These are phyloP conservation scores for Pistacia vera DNA, from an alignment of 345 rosid species.

Conservation along the genomic window DNA sequence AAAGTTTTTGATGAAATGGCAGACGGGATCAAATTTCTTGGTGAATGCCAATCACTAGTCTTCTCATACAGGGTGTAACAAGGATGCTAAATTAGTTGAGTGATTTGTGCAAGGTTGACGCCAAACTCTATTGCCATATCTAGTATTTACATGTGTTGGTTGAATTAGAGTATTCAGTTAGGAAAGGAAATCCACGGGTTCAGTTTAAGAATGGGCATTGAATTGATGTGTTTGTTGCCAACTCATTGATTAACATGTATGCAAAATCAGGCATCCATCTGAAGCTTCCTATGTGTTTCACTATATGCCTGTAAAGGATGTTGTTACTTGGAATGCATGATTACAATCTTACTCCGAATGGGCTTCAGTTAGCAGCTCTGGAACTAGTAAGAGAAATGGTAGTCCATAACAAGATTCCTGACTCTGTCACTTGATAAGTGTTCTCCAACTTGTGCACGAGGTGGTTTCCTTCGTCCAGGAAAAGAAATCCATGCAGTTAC, in stretches of 20 bases:
- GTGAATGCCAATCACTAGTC: constrained; percentile 38
- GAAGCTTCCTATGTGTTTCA: constrained; percentile 32
- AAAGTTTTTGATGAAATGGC: constrained; percentile 41
- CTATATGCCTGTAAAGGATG: constrained; percentile 30
- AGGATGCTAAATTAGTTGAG: constrained; percentile 43
- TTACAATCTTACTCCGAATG: constrained; percentile 51
- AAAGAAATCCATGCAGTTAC: constrained; percentile 49
- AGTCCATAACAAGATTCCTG: constrained; percentile 35
- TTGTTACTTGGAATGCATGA: constrained; percentile 62
- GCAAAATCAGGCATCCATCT: constrained; percentile 40
- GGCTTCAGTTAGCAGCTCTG: constrained; percentile 35
- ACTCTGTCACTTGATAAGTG: constrained; percentile 43
- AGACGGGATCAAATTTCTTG: constrained; percentile 46
- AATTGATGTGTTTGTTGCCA: constrained; percentile 43
- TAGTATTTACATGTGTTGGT: constrained; percentile 46
- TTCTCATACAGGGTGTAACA: constrained; percentile 27
- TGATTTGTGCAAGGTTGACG: constrained; percentile 34
- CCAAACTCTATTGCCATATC: constrained; percentile 48
- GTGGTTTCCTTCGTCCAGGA: constrained; percentile 36
- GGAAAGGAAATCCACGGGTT: constrained; percentile 53
- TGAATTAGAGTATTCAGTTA: constrained; percentile 31
- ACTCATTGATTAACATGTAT: constrained; percentile 58
- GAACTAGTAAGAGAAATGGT: constrained; percentile 48
- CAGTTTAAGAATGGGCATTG: constrained; percentile 39
- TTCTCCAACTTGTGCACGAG: constrained; percentile 48